Evolutionary conservation across 2,329 filamentous ascomycete species (phyloP), one percentile per base, ranked within the genome.

Genomic region (Hymenoscyphus albidus): DNA sequence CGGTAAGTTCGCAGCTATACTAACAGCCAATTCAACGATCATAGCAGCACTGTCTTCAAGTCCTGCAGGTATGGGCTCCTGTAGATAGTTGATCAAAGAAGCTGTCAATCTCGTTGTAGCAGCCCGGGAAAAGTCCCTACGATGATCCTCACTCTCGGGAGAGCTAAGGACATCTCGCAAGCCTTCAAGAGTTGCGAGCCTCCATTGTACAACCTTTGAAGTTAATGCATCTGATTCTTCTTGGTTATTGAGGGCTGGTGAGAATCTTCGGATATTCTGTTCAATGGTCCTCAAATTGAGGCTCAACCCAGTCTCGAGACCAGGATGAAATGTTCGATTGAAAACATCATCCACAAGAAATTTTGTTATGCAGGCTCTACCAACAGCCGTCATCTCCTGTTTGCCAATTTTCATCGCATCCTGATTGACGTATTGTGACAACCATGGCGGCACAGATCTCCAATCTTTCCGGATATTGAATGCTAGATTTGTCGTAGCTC

Each of bases 391-490:
- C 95, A 99, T 99, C 77, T 99, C 95, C 76, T 97, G 93, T 74
- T 93, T 96, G 67, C 93, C 95, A 10, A 89, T 92, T 72, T 88
- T 86, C 62, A 96, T 83, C 0, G 93, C 94, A 72, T 96, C 93
- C 61, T 89, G 83, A 76, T 94, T 97, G 69, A 96, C 91, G 62
- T 88, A 91, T 31, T 83, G 83, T 62, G 87, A 84, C 56, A 99
- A 81, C 92, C 93, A 98, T 5, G 82, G 75, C 0, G 95, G 95
- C 62, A 98, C 83, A 40, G 82, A 81, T 67, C 86, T 87, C 95
- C 95, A 99, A 74, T 96, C 90, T 78, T 98, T 98, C 68, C 95
- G 90, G 68, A 98, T 96, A 70, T 95, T 94, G 80, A 97, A 99
- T 0, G 95, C 89, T 10, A 99, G 83, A 75, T 99, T 96, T 75